Base-by-base conservation (phyloP, 345 rosid genomes). In the Moricandia arvensis region DNA sequence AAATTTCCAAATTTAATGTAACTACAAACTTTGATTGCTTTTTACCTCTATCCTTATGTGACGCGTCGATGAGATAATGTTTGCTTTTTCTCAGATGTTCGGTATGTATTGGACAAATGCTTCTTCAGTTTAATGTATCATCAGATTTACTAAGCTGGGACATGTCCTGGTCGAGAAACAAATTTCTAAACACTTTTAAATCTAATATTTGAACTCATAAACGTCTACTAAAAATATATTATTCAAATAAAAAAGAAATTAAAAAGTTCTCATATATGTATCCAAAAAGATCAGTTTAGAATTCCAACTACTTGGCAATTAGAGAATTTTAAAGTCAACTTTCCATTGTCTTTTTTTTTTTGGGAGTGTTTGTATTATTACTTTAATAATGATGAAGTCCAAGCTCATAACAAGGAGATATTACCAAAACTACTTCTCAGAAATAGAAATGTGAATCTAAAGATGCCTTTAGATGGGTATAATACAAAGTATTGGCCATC, bases 81-180 rank as follows among this genome's bases (percentile, higher is more conserved):
- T 21, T 21, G 24, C 24, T 21, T 21, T 21, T 21, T 21, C 24
- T 2, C 24, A 21, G 24, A 21, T 21, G 24, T 1, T 21, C 24
- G 24, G 24, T 21, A 21, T 2, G 24, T 21, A 21, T 21, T 21
- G 24, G 24, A 21, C 24, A 21, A 21, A 38, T 63, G 53, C 17
- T 18, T 37, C 51, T 11, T 37, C 30, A 63, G 10, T 37, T 59
- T 71, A 1, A 30, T 59, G 75, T 30, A 29, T 71, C 58, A 47
- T 47, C 8, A 43, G 31, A 30, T 59, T 43, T 71, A 29, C 43
- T 59, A 29, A 70, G 43, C 31, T 43, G 31, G 17, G 53, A 33
- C 69, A 72, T 72, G 18, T 24, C 35, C 37, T 57, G 33, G 21
- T 63, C 41, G 11, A 63, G 57, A 64, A 27, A 64, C 41, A 47